Percentiles rank a stretch among this genome's conserved stretches.
Conservation (phyloP, 1,284 basidiomycete species). For the Ganoderma lingzhi region DNA sequence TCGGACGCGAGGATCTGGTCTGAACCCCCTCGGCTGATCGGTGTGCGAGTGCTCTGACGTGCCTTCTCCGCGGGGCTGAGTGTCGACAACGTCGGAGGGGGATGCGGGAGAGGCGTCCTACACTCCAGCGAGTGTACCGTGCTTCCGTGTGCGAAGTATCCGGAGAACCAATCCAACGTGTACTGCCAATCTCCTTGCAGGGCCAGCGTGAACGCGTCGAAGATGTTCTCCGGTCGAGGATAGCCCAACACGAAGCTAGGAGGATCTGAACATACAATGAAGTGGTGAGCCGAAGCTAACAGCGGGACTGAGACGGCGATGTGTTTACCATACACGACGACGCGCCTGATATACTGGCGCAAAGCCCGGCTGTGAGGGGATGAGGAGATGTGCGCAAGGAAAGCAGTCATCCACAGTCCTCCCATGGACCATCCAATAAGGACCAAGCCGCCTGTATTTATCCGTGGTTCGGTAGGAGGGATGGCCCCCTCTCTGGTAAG, state of each 20-base stretch:
- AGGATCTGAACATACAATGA: not conserved
- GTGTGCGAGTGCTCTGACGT: not conserved
- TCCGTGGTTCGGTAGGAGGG: not conserved
- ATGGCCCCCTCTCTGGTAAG: slow-evolving; percentile 5
- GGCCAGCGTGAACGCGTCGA: slow-evolving; percentile 20
- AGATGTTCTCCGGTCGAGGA: slow-evolving; percentile 9
- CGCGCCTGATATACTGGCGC: slow-evolving; percentile 15
- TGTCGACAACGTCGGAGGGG: slow-evolving; percentile 14
- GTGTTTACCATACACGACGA: slow-evolving; percentile 17
- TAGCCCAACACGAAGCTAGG: slow-evolving; percentile 16
- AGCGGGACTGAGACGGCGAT: too few species aligned
- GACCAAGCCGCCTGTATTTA: slow-evolving; percentile 19
- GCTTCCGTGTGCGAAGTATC: slow-evolving; percentile 26
- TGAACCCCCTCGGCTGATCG: slow-evolving; percentile 14
- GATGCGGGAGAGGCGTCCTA: slow-evolving; percentile 2
- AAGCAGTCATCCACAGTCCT: slow-evolving; percentile 21
- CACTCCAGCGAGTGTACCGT: slow-evolving; percentile 18
- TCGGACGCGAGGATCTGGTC: slow-evolving; percentile 19
- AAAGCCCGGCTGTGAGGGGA: not conserved
- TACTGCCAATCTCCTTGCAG: not conserved
- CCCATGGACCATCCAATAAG: slow-evolving; percentile 28
- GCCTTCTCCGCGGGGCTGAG: slow-evolving; percentile 18
- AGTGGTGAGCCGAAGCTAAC: too few species aligned
- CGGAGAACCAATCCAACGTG: slow-evolving; percentile 20
- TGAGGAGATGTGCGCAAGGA: slow-evolving; percentile 21